Percentiles rank a stretch among this genome's conserved stretches.
Conservation (phyloP, 768 basidiomycete genomes). For the Hygrophoropsis aurantiaca region DNA sequence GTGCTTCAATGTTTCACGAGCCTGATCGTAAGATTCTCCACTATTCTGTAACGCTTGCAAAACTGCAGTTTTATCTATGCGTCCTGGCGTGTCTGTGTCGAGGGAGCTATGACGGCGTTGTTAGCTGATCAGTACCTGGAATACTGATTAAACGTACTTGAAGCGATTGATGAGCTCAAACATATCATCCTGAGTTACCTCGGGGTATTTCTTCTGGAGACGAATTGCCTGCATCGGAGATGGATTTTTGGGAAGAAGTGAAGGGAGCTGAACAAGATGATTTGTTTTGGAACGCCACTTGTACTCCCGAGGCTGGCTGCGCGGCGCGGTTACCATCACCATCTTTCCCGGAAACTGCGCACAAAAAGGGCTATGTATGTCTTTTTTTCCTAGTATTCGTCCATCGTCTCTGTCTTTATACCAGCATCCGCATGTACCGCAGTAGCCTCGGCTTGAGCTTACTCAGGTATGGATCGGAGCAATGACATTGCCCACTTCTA, state of each 20-base stretch:
- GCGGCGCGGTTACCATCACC: conserved; percentile 7
- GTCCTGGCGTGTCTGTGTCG: conserved; percentile 75
- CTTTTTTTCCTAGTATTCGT: background rate
- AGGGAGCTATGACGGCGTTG: conserved; percentile 51
- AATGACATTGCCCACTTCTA: background rate
- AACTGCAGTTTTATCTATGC: conserved; percentile 80
- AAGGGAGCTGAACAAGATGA: background rate
- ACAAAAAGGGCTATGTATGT: background rate
- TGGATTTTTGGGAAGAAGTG: conserved; percentile 15
- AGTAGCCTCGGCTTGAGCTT: background rate
- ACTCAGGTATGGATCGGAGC: background rate
- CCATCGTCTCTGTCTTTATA: background rate
- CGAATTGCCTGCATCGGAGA: conserved; percentile 75
- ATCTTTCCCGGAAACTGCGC: background rate
- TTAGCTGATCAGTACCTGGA: conserved; percentile 1
- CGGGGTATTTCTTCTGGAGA: conserved; percentile 89
- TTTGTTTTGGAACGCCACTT: conserved; percentile 6
- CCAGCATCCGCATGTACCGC: background rate
- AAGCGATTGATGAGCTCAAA: conserved; percentile 91
- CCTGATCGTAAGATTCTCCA: conserved; percentile 90
- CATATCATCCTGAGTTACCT: conserved; percentile 91
- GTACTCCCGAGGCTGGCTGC: conserved; percentile 5
- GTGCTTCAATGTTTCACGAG: conserved; percentile 86
- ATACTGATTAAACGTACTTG: conserved; percentile 64
- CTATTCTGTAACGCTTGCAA: conserved; percentile 74